These are phyloP conservation scores for Daldinia loculata DNA, from an alignment of 495 filamentous ascomycete genomes.

Conservation along the genomic window DNA sequence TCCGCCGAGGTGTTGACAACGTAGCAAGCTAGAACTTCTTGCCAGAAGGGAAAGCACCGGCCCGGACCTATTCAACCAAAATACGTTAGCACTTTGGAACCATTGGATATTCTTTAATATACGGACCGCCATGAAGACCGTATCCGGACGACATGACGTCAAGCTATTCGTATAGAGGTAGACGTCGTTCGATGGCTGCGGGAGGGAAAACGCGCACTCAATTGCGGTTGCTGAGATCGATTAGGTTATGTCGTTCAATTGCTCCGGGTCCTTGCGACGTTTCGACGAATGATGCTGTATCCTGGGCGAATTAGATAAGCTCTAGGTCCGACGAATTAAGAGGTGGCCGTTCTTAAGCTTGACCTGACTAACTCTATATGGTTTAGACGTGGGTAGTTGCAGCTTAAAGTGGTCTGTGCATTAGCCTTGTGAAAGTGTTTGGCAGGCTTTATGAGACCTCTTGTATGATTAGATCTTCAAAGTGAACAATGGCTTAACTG, in stretches of 20 bases:
- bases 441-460: no score
- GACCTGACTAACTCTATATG: background rate
- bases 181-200: slow-evolving; percentile 17
- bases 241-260: slow-evolving; percentile 16
- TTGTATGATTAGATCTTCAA: no score
- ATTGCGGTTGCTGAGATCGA: slow-evolving; percentile 8
- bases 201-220: slow-evolving; percentile 4
- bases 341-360: slow-evolving; percentile 13
- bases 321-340: slow-evolving; percentile 20
- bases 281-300: slow-evolving; percentile 31
- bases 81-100: slow-evolving; percentile 21
- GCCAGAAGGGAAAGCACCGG: slow-evolving; percentile 99
- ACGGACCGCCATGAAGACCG: slow-evolving; percentile 80
- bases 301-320: slow-evolving; percentile 26
- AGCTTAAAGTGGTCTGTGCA: no score
- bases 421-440: no score
- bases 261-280: background rate
- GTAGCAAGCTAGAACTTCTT: slow-evolving; percentile 89
- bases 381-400: slow-evolving; percentile 4
- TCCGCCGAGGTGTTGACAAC: slow-evolving; percentile 80
- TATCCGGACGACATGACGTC: slow-evolving; percentile 82
- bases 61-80: slow-evolving; percentile 68
- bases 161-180: slow-evolving; percentile 16
- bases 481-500: no score
- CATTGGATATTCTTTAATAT: slow-evolving; percentile 16